Percentiles rank a stretch among this genome's conserved stretches.
Conservation (phyloP, 2,329 filamentous ascomycete species). For the Cladosporium sp. region DNA sequence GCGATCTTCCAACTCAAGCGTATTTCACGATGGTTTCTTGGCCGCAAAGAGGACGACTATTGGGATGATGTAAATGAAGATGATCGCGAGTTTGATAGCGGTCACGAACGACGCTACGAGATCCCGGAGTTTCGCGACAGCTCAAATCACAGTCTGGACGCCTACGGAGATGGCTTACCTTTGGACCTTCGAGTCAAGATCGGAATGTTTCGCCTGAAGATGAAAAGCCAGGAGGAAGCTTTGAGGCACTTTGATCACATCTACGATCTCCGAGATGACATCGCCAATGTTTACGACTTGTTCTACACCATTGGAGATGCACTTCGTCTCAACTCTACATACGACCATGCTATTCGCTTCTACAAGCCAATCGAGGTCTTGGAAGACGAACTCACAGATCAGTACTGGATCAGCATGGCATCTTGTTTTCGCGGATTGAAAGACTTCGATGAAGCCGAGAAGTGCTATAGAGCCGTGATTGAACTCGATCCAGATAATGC, state of each 20-base stretch:
- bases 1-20: slow-evolving; percentile 67
- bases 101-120: slow-evolving; percentile 59
- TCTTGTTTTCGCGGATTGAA: slow-evolving; percentile 64
- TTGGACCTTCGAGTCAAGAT: slow-evolving; percentile 79
- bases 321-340: slow-evolving; percentile 47
- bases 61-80: slow-evolving; percentile 62
- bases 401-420: slow-evolving; percentile 53
- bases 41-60: slow-evolving; percentile 64
- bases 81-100: slow-evolving; percentile 85
- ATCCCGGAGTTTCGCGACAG: slow-evolving; percentile 57
- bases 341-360: slow-evolving; percentile 54
- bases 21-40: slow-evolving; percentile 76
- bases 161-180: slow-evolving; percentile 71
- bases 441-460: slow-evolving; percentile 65
- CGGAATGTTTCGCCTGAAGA: slow-evolving; percentile 72
- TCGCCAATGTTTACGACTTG: slow-evolving; percentile 71
- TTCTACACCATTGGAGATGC: slow-evolving; percentile 65
- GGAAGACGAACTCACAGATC: slow-evolving; percentile 43
- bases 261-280: slow-evolving; percentile 60
- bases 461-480: slow-evolving; percentile 70
- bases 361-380: slow-evolving; percentile 46
- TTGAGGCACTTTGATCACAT: slow-evolving; percentile 48
- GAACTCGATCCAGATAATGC: slow-evolving; percentile 67
- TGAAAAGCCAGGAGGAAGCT: slow-evolving; percentile 63
- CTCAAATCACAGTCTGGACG: slow-evolving; percentile 42